These are phyloP conservation scores for Colletotrichum somersetense DNA, from an alignment of 2,329 filamentous ascomycete species.

Conservation along the genomic window DNA sequence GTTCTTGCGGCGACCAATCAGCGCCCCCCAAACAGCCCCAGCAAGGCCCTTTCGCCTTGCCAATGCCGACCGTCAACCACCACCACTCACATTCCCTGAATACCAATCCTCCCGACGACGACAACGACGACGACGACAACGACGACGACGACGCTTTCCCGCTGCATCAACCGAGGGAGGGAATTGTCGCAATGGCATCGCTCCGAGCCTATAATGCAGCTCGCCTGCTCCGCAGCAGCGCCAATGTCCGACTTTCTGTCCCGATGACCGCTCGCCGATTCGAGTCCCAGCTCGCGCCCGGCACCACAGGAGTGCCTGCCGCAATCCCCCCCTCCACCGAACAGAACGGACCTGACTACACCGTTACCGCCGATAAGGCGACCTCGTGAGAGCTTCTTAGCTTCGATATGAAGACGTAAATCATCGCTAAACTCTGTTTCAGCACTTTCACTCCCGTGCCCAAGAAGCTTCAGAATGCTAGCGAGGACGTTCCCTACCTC, in stretches of 20 bases:
- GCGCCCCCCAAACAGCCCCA: conserved; percentile 43
- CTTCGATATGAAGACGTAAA: conserved; percentile 3
- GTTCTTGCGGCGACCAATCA: conserved; percentile 61
- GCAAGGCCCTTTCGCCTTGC: conserved; percentile 40
- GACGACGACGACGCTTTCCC: conserved; percentile 18
- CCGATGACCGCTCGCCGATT: conserved; percentile 65
- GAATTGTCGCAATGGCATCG: conserved; percentile 69
- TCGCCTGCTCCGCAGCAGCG: conserved; percentile 64
- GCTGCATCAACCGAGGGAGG: conserved; percentile 33
- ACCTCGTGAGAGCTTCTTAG: conserved; percentile 75
- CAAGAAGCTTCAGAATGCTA: conserved; percentile 90
- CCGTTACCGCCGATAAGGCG: conserved; percentile 84
- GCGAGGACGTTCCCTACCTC: conserved; percentile 79
- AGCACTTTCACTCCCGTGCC: conserved; percentile 94
- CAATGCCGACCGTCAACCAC: conserved; percentile 45
- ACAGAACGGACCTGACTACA: conserved; percentile 84
- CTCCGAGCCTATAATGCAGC: conserved; percentile 69
- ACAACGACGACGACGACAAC: conserved; percentile 17
- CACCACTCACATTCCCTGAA: conserved; percentile 37
- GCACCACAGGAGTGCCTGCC: conserved; percentile 47
- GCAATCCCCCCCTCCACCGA: conserved; percentile 53
- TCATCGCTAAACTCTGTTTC: conserved; percentile 40
- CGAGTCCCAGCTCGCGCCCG: conserved; percentile 64
- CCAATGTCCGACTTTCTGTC: conserved; percentile 53
- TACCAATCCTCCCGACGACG: conserved; percentile 15